Evolutionary conservation across 208 protist genomes (phyloP).

Genomic region (Trypanosomatidae sp.): DNA sequence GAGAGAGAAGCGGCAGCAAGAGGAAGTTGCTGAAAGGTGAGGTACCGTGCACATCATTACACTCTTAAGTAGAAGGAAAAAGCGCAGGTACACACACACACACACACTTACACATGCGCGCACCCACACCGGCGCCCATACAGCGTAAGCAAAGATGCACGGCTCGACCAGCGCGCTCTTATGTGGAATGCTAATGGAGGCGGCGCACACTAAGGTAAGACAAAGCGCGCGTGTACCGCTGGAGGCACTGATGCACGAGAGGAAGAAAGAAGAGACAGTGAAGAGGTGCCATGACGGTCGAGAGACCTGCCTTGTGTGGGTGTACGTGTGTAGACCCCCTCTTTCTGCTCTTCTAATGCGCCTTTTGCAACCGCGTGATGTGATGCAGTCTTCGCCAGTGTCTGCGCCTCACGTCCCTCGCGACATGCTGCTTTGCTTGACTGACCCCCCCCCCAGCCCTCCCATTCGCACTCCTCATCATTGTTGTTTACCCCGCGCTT

Average conservation of each 20-base stretch:
- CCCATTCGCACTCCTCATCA: neutral
- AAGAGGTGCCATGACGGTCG: neutral
- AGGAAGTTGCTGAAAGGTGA: too few species aligned
- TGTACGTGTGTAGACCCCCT: neutral
- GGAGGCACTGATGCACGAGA: neutral
- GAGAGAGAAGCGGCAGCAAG: too few species aligned
- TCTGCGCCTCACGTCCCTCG: neutral
- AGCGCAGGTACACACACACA: neutral
- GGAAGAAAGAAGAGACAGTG: neutral
- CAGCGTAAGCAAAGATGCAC: neutral
- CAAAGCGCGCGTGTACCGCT: too few species aligned
- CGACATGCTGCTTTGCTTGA: neutral
- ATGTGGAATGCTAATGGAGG: neutral
- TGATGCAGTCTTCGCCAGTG: neutral
- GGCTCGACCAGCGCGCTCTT: neutral
- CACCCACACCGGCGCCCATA: too few species aligned
- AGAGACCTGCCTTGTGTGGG: neutral
- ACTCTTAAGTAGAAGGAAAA: neutral
- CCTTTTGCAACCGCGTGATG: neutral
- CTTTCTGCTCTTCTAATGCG: neutral
- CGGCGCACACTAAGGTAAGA: neutral
- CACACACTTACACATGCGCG: neutral
- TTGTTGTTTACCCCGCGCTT: neutral
- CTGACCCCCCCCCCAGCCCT: neutral
- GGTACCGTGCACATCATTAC: too few species aligned